Base-by-base conservation (phyloP, 1,139 yeast species). In the Hemisphaericaspora subhashii region DNA sequence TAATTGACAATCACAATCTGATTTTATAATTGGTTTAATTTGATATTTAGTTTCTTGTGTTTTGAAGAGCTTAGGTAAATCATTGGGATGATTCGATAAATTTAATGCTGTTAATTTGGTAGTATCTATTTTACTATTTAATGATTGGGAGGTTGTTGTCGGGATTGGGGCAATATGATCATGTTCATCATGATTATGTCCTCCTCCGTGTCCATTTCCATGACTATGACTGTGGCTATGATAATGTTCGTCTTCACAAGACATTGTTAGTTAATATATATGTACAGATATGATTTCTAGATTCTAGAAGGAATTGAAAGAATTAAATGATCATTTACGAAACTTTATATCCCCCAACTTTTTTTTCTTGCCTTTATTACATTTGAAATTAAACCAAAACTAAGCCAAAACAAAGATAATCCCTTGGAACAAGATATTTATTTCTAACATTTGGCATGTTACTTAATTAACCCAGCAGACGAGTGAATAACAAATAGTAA, bases 1-100 rank as follows among this genome's bases (percentile, higher is more conserved):
- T 53, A 90, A 48, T 56, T 90, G 96, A 42, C 83, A 79, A 55
- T 92, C 98, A 3, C 86, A 81, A 57, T 90, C 97, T 1, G 90
- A 81, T 52, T 75, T 77, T 26, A 89, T 64, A 27, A 69, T 70
- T 8, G 79, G 80, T 17, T 60, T 58, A 18, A 77, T 51, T 33
- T 61, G 50, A 51, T 70, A 77, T 52, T 64, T 74, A 18, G 66
- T 61, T 2, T 62, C 64, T 3, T 73, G 57, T 5, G 51, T 35
- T 39, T 61, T 62, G 71, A 88, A 86, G 4, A 83, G 55, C 43
- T 75, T 68, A 31, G 71, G 60, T 3, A 83, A 55, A 8, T 75
- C 85, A 1, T 68, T 70, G 13, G 67, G 69, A 0, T 70, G 72
- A 43, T 79, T 81, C 7, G 69, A 66, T 34, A 81, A 68, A 53